Evolutionary conservation across 805 yeast species (phyloP).

Genomic region (Scheffersomyces amazonensis): DNA sequence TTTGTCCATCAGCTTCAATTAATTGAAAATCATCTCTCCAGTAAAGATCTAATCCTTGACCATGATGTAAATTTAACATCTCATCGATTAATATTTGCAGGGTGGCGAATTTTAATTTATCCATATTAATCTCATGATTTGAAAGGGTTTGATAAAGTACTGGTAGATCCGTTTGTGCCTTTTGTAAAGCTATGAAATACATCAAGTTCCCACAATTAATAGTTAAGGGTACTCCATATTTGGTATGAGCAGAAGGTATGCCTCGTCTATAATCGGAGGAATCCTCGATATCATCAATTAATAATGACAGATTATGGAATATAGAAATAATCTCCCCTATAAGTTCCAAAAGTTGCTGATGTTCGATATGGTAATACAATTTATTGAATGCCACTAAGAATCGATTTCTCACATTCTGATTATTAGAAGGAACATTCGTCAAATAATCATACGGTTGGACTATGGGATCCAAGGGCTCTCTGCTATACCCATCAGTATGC

Average conservation of each 20-base stretch:
- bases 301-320: constrained; percentile 33
- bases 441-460: constrained; percentile 30
- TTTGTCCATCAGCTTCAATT: constrained; percentile 7
- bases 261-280: constrained; percentile 71
- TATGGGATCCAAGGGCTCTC: constrained; percentile 7
- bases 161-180: constrained; percentile 25
- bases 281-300: constrained; percentile 89
- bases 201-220: constrained; percentile 81
- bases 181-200: constrained; percentile 69
- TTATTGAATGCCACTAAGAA: constrained; percentile 34
- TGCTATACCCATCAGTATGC: constrained; percentile 1
- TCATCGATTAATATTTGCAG: constrained; percentile 60
- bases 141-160: constrained; percentile 7
- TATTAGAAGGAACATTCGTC: constrained; percentile 30
- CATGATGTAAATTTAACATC: constrained; percentile 76
- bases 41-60: constrained; percentile 85
- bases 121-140: constrained; percentile 21
- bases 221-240: constrained; percentile 76
- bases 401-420: constrained; percentile 24
- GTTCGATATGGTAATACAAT: constrained; percentile 26
- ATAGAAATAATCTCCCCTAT: constrained; percentile 29
- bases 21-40: constrained; percentile 64
- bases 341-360: constrained; percentile 16
- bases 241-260: constrained; percentile 69
- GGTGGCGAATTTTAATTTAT: constrained; percentile 22